Conservation (phyloP, 345 rosid genomes). For the Populus davidiana region DNA sequence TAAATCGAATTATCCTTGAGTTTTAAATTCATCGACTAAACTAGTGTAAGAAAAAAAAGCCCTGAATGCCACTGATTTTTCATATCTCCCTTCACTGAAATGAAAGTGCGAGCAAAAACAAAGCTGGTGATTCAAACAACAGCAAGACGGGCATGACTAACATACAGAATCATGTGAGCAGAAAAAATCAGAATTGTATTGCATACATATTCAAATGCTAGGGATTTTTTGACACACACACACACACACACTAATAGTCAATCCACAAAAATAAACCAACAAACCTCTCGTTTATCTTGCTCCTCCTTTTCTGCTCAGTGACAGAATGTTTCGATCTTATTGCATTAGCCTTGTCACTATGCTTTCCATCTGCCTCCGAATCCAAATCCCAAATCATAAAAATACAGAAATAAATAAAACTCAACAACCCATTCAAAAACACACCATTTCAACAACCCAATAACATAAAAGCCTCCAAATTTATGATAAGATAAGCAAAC, state of each 20-base stretch:
- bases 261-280: neutral
- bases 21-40: neutral
- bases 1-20: neutral
- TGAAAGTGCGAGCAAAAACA: neutral
- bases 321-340: slow-evolving; percentile 92
- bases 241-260: too few species aligned
- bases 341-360: slow-evolving; percentile 63
- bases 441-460: neutral
- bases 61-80: neutral
- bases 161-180: neutral
- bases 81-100: neutral
- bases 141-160: neutral
- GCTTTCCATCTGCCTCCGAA: slow-evolving; percentile 61
- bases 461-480: neutral
- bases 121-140: neutral
- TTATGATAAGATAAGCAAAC: neutral
- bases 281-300: slow-evolving; percentile 96
- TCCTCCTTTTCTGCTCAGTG: slow-evolving; percentile 89
- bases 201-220: neutral
- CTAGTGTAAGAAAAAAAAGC: neutral
- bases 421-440: neutral
- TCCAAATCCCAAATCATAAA: slow-evolving; percentile 6
- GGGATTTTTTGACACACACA: too few species aligned
- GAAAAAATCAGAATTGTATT: neutral
- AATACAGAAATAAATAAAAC: neutral